Conservation (phyloP, 2,329 filamentous ascomycete genomes). For the Alternaria gansuensis region DNA sequence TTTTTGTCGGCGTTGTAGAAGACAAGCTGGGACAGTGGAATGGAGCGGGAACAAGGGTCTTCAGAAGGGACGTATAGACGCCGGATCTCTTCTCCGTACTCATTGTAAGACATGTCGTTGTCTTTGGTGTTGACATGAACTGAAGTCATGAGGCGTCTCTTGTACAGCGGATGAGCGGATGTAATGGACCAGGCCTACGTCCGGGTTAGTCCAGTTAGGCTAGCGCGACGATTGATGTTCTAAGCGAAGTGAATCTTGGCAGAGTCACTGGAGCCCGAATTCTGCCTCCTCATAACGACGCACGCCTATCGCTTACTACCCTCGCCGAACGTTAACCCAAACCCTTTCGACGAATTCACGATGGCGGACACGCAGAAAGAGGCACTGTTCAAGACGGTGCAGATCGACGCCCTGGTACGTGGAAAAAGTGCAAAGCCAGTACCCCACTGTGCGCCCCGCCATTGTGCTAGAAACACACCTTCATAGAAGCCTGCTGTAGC, state of each 20-base stretch:
- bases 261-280: slow-evolving; percentile 27
- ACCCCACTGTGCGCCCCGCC: slow-evolving; percentile 45
- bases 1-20: slow-evolving; percentile 19
- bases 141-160: neutral
- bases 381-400: slow-evolving; percentile 79
- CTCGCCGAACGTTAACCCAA: slow-evolving; percentile 25
- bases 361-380: slow-evolving; percentile 53
- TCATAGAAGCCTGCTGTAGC: neutral
- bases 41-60: neutral
- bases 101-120: neutral
- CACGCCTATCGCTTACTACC: slow-evolving; percentile 30
- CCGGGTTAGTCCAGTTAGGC: neutral
- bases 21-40: slow-evolving; percentile 9
- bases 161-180: neutral
- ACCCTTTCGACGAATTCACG: slow-evolving; percentile 28
- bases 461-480: slow-evolving; percentile 29
- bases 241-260: slow-evolving; percentile 36
- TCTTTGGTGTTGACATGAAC: neutral
- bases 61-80: neutral
- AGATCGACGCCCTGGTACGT: slow-evolving; percentile 92
- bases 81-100: neutral
- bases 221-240: slow-evolving; percentile 25
- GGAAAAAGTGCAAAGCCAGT: slow-evolving; percentile 45
- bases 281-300: slow-evolving; percentile 32
- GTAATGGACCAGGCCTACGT: neutral